phyloP scores from a whole-genome alignment of 2,329 filamentous ascomycete species.

The Fusarium protoensiforme region DNA sequence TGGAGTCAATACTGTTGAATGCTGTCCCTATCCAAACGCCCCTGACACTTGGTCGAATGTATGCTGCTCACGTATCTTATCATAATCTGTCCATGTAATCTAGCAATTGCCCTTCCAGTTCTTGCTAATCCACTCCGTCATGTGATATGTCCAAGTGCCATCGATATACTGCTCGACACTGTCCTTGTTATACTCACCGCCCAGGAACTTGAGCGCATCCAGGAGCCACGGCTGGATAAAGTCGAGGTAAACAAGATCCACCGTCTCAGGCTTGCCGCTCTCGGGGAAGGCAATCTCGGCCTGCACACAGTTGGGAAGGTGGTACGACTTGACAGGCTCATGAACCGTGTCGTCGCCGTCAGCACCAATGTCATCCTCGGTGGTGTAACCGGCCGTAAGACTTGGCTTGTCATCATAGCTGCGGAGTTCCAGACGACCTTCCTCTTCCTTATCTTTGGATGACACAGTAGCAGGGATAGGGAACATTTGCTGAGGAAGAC shows the following conservation, averaged over 20 bases:
- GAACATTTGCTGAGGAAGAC: slow-evolving; percentile 59
- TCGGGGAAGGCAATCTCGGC: slow-evolving; percentile 71
- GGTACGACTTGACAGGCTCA: slow-evolving; percentile 76
- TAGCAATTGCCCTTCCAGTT: slow-evolving; percentile 67
- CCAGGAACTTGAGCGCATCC: slow-evolving; percentile 73
- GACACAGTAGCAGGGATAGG: slow-evolving; percentile 24
- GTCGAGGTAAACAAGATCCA: slow-evolving; percentile 92
- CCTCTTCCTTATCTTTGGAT: slow-evolving; percentile 26
- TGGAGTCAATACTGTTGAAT: not conserved
- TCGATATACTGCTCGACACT: slow-evolving; percentile 65
- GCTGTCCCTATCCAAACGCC: slow-evolving; percentile 18
- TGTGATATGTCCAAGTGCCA: slow-evolving; percentile 64
- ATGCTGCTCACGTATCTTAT: not conserved
- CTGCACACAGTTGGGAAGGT: slow-evolving; percentile 86
- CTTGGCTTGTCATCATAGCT: slow-evolving; percentile 48
- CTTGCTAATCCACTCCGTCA: slow-evolving; percentile 67
- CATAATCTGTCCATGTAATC: slow-evolving; percentile 1
- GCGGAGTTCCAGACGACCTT: slow-evolving; percentile 48
- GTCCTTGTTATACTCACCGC: slow-evolving; percentile 59
- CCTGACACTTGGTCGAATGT: not conserved
- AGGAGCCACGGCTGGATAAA: slow-evolving; percentile 89
- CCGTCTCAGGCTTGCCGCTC: slow-evolving; percentile 70
- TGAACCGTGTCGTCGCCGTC: slow-evolving; percentile 95
- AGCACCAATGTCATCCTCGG: slow-evolving; percentile 81
- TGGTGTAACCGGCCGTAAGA: slow-evolving; percentile 82